Evolutionary conservation across 106 monocot species (phyloP).

Genomic region (Narthecium ossifragum): DNA sequence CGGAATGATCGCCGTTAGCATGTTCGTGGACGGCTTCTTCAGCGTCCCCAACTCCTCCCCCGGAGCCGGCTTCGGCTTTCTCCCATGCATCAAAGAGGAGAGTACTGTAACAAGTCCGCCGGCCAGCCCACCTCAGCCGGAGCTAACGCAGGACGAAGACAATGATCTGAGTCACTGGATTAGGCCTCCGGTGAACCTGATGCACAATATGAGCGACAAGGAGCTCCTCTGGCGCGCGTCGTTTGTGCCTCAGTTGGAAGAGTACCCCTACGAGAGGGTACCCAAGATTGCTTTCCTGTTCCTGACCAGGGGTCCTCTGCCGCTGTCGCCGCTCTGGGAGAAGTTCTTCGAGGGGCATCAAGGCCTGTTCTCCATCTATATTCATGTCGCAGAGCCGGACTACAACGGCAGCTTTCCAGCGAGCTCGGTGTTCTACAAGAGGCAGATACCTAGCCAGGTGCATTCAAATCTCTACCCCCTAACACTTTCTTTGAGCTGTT

Average conservation of each 20-base stretch:
- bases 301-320: conserved; percentile 1
- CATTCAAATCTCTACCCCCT: no score
- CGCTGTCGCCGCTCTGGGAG: conserved; percentile 7
- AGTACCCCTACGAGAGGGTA: conserved; percentile 7
- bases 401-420: conserved; percentile 4
- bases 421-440: conserved; percentile 15
- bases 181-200: not conserved
- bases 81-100: no score
- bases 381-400: conserved; percentile 8
- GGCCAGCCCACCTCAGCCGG: no score
- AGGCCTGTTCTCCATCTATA: conserved; percentile 1
- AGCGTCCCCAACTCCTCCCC: no score
- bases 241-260: conserved; percentile 3
- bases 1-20: no score
- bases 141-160: no score
- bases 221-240: conserved; percentile 8
- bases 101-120: no score
- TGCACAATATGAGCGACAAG: conserved; percentile 9
- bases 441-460: conserved; percentile 32
- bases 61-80: no score
- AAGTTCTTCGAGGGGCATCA: conserved; percentile 8
- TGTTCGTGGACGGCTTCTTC: no score
- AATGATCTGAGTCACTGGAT: conserved; percentile 1
- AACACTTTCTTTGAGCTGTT: no score
- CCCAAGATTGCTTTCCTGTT: conserved; percentile 10